Conservation (phyloP, 2,329 filamentous ascomycete genomes). For the Colletotrichum sp. region DNA sequence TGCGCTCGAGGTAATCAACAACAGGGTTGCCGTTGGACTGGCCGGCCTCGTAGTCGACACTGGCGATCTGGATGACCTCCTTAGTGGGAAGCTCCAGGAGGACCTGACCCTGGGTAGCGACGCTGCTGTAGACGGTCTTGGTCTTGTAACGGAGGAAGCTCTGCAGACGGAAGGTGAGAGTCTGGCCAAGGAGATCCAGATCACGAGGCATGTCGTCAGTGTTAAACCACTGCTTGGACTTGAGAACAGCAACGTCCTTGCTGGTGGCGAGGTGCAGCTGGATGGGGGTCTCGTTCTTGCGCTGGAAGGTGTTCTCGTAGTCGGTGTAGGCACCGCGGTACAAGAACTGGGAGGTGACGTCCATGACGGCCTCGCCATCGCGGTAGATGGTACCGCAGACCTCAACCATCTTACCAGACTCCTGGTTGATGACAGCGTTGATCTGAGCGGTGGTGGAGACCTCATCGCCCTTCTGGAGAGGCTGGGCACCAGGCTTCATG, state of each 20-base stretch:
- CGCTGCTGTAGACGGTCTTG: constrained; percentile 86
- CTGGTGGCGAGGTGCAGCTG: constrained; percentile 85
- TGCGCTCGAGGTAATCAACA: constrained; percentile 91
- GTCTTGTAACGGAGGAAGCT: constrained; percentile 95
- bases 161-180: constrained; percentile 93
- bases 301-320: constrained; percentile 98
- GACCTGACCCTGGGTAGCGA: constrained; percentile 91
- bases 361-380: constrained; percentile 87
- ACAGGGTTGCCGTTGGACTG: constrained; percentile 95
- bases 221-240: constrained; percentile 98
- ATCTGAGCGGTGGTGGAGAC: constrained; percentile 93
- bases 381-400: constrained; percentile 96
- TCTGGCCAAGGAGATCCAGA: constrained; percentile 89
- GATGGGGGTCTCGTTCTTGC: constrained; percentile 94
- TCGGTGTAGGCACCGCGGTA: constrained; percentile 94
- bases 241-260: constrained; percentile 92
- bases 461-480: constrained; percentile 93
- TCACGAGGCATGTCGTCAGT: constrained; percentile 74
- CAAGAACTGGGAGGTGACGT: constrained; percentile 97
- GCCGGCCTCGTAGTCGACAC: constrained; percentile 92
- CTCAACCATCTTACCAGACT: constrained; percentile 99
- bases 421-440: constrained; percentile 97
- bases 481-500: constrained; percentile 95
- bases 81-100: constrained; percentile 94
- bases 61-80: constrained; percentile 97